A percentile compares a stretch with the other conserved stretches of the same genome.
These are phyloP conservation scores for Wallacemonas sp. DNA, from an alignment of 208 protist genomes.

Conservation along the genomic window DNA sequence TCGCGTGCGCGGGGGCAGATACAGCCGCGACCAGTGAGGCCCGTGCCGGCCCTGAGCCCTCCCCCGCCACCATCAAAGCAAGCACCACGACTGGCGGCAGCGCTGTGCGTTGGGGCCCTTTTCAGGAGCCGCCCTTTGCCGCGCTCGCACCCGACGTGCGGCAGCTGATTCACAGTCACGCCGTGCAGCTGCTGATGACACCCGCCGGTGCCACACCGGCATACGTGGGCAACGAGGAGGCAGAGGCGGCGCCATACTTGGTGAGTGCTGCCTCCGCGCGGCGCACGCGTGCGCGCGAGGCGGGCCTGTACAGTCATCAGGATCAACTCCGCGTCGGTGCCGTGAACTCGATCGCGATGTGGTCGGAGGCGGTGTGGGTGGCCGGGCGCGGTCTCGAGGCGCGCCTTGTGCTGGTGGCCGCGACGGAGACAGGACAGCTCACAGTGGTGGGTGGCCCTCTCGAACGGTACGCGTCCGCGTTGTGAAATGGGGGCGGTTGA, in stretches of 20 bases:
- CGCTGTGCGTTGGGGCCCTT: constrained; percentile 1
- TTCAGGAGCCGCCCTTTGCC: not conserved
- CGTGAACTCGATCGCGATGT: constrained; percentile 68
- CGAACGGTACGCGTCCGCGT: not conserved
- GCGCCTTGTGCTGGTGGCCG: constrained; percentile 15
- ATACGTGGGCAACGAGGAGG: not conserved
- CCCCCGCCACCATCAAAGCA: too few relatives aligned
- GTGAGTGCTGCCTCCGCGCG: not conserved
- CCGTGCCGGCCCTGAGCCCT: too few relatives aligned
- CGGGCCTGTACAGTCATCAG: constrained; percentile 19
- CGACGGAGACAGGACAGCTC: constrained; percentile 20
- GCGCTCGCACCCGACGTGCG: not conserved
- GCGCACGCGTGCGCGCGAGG: not conserved
- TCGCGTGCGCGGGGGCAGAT: not conserved
- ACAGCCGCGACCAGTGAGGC: too few relatives aligned
- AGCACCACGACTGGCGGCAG: too few relatives aligned
- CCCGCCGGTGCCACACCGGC: not conserved
- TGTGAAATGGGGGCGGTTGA: too few relatives aligned
- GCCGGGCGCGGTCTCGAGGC: not conserved
- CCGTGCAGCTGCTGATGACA: not conserved
- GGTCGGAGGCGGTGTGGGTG: constrained; percentile 26
- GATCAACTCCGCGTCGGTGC: constrained; percentile 47
- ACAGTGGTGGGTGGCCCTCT: constrained; percentile 17
- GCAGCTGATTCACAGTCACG: not conserved
- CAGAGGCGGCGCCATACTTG: not conserved